Percentiles rank a stretch among this genome's conserved stretches.
These are phyloP conservation scores for Voacanga thouarsii DNA, from an alignment of 257 asterid genomes.

Conservation along the genomic window DNA sequence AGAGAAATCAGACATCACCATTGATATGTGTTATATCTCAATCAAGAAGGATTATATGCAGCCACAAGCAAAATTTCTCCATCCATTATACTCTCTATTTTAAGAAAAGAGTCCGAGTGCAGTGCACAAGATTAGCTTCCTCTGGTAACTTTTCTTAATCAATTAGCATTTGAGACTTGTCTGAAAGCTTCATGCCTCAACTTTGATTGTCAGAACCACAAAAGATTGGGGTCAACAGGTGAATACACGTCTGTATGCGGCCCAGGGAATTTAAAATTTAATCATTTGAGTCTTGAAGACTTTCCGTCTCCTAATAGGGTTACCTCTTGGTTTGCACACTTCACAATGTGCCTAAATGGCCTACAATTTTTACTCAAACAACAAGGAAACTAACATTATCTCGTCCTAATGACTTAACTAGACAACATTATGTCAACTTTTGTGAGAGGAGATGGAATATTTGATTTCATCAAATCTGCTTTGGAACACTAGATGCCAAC, in stretches of 20 bases:
- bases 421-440: not conserved
- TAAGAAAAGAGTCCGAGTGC: not conserved
- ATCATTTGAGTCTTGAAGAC: not conserved
- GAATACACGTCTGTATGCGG: not conserved
- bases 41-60: too few relatives aligned
- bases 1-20: too few relatives aligned
- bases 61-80: not conserved
- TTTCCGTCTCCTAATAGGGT: not conserved
- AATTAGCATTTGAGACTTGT: not conserved
- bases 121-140: not conserved
- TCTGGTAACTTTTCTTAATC: not conserved
- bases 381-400: not conserved
- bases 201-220: not conserved
- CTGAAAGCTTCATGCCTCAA: not conserved
- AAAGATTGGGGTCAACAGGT: not conserved
- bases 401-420: not conserved
- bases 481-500: not conserved
- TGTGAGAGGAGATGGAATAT: not conserved
- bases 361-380: not conserved
- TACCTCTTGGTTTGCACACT: not conserved
- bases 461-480: not conserved
- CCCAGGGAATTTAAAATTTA: not conserved
- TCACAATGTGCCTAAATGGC: not conserved
- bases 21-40: too few relatives aligned
- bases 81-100: not conserved